A percentile compares a stretch with the other conserved stretches of the same genome.
Conservation (phyloP, 2,329 filamentous ascomycete species). For the Colletotrichum theobromicola region DNA sequence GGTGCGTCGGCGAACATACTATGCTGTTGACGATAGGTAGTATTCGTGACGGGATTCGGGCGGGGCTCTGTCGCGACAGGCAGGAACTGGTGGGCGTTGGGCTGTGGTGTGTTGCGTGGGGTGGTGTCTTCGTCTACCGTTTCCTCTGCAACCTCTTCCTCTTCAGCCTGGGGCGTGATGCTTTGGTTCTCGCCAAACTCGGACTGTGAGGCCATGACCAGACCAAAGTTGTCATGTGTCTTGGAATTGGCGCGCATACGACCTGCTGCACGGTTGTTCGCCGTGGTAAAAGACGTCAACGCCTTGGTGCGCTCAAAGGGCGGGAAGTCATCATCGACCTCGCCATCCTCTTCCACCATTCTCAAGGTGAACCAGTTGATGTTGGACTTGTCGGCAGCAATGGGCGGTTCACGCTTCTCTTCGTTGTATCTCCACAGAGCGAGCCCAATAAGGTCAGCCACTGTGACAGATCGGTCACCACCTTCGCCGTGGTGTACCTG, state of each 20-base stretch:
- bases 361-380: constrained; percentile 84
- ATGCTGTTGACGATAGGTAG: constrained; percentile 60
- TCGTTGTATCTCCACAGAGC: constrained; percentile 80
- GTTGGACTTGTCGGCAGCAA: constrained; percentile 71
- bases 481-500: constrained; percentile 72
- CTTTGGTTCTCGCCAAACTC: constrained; percentile 74
- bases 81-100: constrained; percentile 35
- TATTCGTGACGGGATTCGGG: constrained; percentile 66
- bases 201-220: constrained; percentile 73
- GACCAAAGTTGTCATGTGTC: constrained; percentile 82
- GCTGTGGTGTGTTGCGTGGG: constrained; percentile 52
- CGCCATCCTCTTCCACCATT: constrained; percentile 84
- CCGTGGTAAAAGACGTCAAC: constrained; percentile 80
- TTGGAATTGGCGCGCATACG: constrained; percentile 72
- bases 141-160: constrained; percentile 39
- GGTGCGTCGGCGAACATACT: constrained; percentile 63
- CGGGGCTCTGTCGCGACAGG: constrained; percentile 40
- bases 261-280: constrained; percentile 72
- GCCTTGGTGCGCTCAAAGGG: constrained; percentile 76
- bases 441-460: constrained; percentile 82
- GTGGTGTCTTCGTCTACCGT: constrained; percentile 46
- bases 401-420: constrained; percentile 72
- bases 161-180: constrained; percentile 65
- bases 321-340: constrained; percentile 86
- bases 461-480: constrained; percentile 67